Percentiles rank a stretch among this genome's conserved stretches.
phyloP scores from a whole-genome alignment of 2,329 filamentous ascomycete species.

The Boeremia exigua region DNA sequence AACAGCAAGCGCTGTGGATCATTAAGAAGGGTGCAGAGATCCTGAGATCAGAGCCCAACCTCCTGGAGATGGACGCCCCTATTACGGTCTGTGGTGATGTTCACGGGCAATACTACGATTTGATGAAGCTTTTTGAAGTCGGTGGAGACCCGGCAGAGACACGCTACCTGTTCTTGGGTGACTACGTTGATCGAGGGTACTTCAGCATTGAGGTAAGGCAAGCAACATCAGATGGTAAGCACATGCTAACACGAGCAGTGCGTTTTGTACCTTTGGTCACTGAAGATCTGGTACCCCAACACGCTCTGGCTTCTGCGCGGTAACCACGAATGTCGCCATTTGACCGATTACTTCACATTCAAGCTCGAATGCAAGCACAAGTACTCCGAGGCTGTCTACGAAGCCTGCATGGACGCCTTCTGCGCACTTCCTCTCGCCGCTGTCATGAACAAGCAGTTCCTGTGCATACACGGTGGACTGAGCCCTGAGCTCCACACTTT shows the following conservation, averaged over 20 bases:
- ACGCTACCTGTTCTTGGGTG: conserved; percentile 93
- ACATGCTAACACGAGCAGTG: conserved; percentile 62
- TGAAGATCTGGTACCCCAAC: conserved; percentile 99
- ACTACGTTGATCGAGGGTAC: conserved; percentile 98
- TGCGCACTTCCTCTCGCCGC: conserved; percentile 91
- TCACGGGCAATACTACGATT: conserved; percentile 97
- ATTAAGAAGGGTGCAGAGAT: conserved; percentile 86
- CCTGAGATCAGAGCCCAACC: conserved; percentile 87
- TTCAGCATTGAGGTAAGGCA: conserved; percentile 85
- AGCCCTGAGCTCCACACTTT: conserved; percentile 95
- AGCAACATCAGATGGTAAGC: neutral
- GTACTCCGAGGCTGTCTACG: conserved; percentile 94
- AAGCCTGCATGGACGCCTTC: conserved; percentile 98
- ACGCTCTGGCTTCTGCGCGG: conserved; percentile 95
- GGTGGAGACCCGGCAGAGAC: conserved; percentile 96
- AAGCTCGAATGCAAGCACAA: conserved; percentile 99
- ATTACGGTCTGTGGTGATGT: conserved; percentile 99
- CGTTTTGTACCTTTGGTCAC: conserved; percentile 93
- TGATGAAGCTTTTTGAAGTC: conserved; percentile 99
- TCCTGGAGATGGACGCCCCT: conserved; percentile 98
- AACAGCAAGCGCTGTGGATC: conserved; percentile 97
- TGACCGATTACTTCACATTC: conserved; percentile 99
- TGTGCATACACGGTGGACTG: conserved; percentile 96
- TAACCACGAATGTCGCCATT: conserved; percentile 97
- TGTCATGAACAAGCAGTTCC: conserved; percentile 99